phyloP scores from a whole-genome alignment of 2,329 filamentous ascomycete species.

The Fusarium burgessii region DNA sequence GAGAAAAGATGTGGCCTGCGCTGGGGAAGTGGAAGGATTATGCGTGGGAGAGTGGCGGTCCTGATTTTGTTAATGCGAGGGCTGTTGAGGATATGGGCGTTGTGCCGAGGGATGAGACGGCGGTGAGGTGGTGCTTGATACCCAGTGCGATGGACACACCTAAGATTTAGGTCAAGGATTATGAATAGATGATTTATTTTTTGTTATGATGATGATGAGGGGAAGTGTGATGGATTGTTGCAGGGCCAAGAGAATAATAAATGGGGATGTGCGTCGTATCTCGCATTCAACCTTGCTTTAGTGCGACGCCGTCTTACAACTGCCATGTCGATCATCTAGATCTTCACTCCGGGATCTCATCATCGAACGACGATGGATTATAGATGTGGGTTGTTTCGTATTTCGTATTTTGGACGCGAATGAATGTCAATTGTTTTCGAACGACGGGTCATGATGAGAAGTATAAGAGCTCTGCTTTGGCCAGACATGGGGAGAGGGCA shows the following conservation, averaged over 20 bases:
- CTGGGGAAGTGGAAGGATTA: conserved; percentile 73
- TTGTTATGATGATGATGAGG: neutral
- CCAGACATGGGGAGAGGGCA: neutral
- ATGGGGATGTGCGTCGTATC: conserved; percentile 30
- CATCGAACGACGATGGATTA: neutral
- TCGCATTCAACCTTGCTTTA: conserved; percentile 26
- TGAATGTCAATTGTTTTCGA: neutral
- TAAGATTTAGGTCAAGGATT: conserved; percentile 43
- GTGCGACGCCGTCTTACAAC: conserved; percentile 16
- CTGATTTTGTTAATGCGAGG: conserved; percentile 57
- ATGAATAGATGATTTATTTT: conserved; percentile 1
- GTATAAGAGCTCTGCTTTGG: conserved; percentile 7
- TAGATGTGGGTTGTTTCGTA: too few relatives aligned
- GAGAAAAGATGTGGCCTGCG: conserved; percentile 64
- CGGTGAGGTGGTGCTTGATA: conserved; percentile 44
- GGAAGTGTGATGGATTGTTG: neutral
- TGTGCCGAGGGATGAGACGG: conserved; percentile 48
- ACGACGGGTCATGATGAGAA: too few relatives aligned
- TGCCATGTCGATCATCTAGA: conserved; percentile 26
- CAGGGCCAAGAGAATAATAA: conserved; percentile 4
- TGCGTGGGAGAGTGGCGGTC: conserved; percentile 71
- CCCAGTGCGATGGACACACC: conserved; percentile 40
- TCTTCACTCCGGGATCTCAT: neutral
- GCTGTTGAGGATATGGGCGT: conserved; percentile 39
- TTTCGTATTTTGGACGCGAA: conserved; percentile 27